Evolutionary conservation across 257 asterid genomes (phyloP), one percentile per base, ranked within the genome.

Genomic region (Nicotiana paniculata): DNA sequence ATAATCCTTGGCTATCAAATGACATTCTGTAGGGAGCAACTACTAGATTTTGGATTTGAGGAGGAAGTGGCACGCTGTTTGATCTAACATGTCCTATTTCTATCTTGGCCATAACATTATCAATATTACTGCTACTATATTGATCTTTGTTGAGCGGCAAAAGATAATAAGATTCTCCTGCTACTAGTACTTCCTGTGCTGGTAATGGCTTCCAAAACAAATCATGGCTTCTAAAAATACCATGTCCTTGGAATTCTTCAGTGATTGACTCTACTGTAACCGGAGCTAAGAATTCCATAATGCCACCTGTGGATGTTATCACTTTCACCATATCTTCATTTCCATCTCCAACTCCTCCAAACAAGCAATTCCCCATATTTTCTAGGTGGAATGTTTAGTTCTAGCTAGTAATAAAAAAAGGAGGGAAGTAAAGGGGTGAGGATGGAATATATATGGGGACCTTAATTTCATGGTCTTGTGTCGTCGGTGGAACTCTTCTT

Each of bases 121-220:
- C 82, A 62, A 24, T 2, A 0, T 80, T 63, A 7, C n/a, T 37
- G 33, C 37, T 81, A 13, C 26, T 5, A 43, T 43, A 43, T 7
- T 76, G 18, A 26, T 8, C n/a, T 13, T 65, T 79, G 65, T 77
- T 43, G 15, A 93, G 92, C 1, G 96, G 97, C 53, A 95, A 92
- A 35, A 95, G 93, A 21, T 89, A 93, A 85, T 93, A 93, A 8
- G 94, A 91, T 69, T 93, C 90, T 3, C 98, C 98, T 5, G 89
- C 85, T 77, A 86, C 35, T 83, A 93, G 89, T 5, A 86, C 64
- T 61, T 92, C 88, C 80, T 86, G 85, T 88, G 88, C 92, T 8
- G 94, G 86, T 9, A 95, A 86, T 33, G 98, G 95, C 78, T 92
- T 93, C 98, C 96, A 92, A 93, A 91, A 95, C 32, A 92, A 90